Base-by-base conservation (phyloP, 2,329 filamentous ascomycete species). In the Arthrobotrys pseudoclavata region DNA sequence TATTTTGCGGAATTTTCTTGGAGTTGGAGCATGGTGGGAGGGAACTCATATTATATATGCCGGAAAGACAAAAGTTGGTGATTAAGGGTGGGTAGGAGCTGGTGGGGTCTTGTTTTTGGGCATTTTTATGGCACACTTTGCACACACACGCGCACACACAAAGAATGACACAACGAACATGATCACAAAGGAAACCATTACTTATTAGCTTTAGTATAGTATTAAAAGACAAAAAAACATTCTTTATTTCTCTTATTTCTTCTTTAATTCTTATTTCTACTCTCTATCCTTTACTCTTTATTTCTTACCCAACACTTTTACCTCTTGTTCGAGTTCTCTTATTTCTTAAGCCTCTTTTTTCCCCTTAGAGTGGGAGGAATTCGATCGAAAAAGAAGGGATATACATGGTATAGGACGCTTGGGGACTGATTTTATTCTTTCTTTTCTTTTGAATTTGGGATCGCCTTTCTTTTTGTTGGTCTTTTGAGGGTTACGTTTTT, bases 1-100 rank as follows among this genome's bases (percentile, higher is more conserved):
- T 62, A 37, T 57, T 63, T 63, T 62, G 37, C 26, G 12, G 18
- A 26, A 69, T 60, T 76, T 76, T 63, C 57, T 70, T 63, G 74
- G 74, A 77, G 74, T 77, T 69, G 74, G 74, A 77, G 74, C 74
- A 71, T 63, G 74, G 74, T 77, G 74, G 74, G 74, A 77, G 74
- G 74, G 74, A 74, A 67, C 74, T 77, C 74, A 71, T 60, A 60
- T 77, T 77, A 71, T 77, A 66, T 60, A 71, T 63, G 74, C 74
- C 60, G 74, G 74, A 71, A 77, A 77, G 74, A 77, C 61, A 77
- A 77, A 77, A 77, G 74, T 77, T 77, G 67, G 74, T 63, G 72
- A 71, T 61, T 76, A 48, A 67, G 52, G 64, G 52, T 69, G 72
- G 66, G 66, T 34, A 70, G 60, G 60, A 55, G 69, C 57, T 63